A percentile compares a stretch with the other conserved stretches of the same genome.
phyloP scores from a whole-genome alignment of 371 early-diverging fungal genomes.

The Rhizopus microsporus region DNA sequence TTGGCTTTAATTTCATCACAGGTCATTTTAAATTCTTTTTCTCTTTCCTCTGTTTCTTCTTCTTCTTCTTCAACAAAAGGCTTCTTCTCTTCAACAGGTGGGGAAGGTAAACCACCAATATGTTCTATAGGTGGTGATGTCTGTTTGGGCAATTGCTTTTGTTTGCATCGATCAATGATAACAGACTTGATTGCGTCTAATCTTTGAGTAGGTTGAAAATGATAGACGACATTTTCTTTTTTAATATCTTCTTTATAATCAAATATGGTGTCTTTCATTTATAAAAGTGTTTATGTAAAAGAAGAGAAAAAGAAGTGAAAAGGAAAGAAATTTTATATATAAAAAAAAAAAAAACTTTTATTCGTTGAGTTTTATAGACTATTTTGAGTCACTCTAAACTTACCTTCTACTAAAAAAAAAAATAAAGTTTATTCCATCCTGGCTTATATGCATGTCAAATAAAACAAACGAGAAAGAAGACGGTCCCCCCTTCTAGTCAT shows the following conservation, averaged over 20 bases:
- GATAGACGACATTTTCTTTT: conserved; percentile 21
- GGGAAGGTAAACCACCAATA: conserved; percentile 28
- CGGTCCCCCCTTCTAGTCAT: too few relatives aligned
- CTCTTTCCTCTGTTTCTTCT: not conserved
- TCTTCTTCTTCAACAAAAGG: conserved; percentile 1
- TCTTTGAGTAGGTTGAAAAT: conserved; percentile 17
- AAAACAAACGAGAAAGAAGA: too few relatives aligned
- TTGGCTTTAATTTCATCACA: conserved; percentile 17
- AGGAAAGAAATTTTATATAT: conserved; percentile 4
- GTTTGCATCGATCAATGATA: conserved; percentile 19
- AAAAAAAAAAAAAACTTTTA: conserved; percentile 26
- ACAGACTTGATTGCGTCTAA: conserved; percentile 17
- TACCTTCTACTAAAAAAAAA: not conserved
- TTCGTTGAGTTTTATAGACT: conserved; percentile 20
- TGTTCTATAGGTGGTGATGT: conserved; percentile 8
- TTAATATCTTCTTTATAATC: conserved; percentile 10
- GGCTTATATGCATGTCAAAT: too few relatives aligned
- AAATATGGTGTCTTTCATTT: conserved; percentile 19
- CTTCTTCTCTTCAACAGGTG: conserved; percentile 31
- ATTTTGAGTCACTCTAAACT: conserved; percentile 8
- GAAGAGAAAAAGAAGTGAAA: conserved; percentile 6
- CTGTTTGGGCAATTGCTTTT: conserved; percentile 2
- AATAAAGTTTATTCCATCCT: not conserved
- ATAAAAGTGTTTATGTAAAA: conserved; percentile 1
- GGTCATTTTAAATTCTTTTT: not conserved